Percentiles rank a stretch among this genome's conserved stretches.
Evolutionary conservation across 768 basidiomycete genomes (phyloP).

Genomic region (Tricholomella constricta): DNA sequence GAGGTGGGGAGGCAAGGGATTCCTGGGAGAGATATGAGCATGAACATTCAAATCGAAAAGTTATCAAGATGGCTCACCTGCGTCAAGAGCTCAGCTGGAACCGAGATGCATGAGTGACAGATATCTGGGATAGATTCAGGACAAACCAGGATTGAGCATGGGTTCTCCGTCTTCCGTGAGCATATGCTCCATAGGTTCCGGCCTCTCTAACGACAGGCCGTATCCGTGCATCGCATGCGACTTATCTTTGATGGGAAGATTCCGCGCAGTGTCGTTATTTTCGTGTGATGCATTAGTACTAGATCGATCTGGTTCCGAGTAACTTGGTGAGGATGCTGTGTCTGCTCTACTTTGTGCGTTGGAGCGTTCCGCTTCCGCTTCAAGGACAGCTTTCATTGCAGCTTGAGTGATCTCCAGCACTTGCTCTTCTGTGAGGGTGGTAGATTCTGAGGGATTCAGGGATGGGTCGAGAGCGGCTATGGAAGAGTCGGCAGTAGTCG

Average conservation of each 20-base stretch:
- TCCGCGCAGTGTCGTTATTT: not conserved
- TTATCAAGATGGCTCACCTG: slow-evolving; percentile 42
- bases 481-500: not conserved
- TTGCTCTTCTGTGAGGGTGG: slow-evolving; percentile 26
- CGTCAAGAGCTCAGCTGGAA: slow-evolving; percentile 59
- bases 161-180: slow-evolving; percentile 66
- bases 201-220: slow-evolving; percentile 34
- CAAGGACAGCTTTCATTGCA: slow-evolving; percentile 36
- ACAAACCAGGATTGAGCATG: slow-evolving; percentile 68
- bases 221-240: slow-evolving; percentile 26
- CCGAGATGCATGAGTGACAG: slow-evolving; percentile 3
- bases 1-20: slow-evolving; percentile 72
- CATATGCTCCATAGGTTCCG: slow-evolving; percentile 53
- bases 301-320: slow-evolving; percentile 8
- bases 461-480: slow-evolving; percentile 26
- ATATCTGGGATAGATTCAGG: not conserved
- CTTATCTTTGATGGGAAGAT: not conserved
- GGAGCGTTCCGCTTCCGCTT: slow-evolving; percentile 33
- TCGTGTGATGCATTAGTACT: slow-evolving; percentile 4
- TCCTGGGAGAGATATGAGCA: slow-evolving; percentile 42
- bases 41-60: slow-evolving; percentile 10
- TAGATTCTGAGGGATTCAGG: slow-evolving; percentile 22
- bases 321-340: slow-evolving; percentile 11
- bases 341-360: slow-evolving; percentile 20
- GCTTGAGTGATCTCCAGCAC: slow-evolving; percentile 27